Base-by-base conservation (phyloP, 2,329 filamentous ascomycete genomes). In the Parastagonospora avenae region DNA sequence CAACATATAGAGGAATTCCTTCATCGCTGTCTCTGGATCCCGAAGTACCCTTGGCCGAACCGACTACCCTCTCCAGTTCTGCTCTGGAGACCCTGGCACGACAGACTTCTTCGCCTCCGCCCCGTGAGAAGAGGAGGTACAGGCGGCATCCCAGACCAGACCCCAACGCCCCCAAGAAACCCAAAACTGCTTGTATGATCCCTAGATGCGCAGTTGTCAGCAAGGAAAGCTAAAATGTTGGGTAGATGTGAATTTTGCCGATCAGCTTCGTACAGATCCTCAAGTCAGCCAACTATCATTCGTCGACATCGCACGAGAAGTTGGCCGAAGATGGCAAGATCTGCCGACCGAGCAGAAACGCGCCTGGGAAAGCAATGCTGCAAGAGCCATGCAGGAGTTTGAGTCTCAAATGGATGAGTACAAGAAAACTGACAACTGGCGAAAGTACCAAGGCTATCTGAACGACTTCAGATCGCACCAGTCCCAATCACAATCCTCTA, bases 181-280 rank as follows among this genome's bases (percentile, higher is more conserved):
- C 73, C 28, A 75, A 75, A 44, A 75, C 73, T 30, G 73, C 71
- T 8, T 76, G 71, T 73, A 67, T 31, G 66, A 49, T 43, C 16
- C 27, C 19, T 42, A 45, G 9, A 48, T 29, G 24, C 3, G 5
- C 6, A 12, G 27, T 1, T n/a, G 11, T 31, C 2, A 29, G 10
- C 43, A 10, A 8, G 30, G 15, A 42, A 42, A 14, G 14, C 38
- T 55, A 64, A 57, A 64, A 49, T 12, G 19, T 16, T 19, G 28
- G 27, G 8, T 33, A 73, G 71, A 76, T 53, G 73, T 76, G n/a
- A 74, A 74, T 43, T 76, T 76, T 59, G 71, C 73, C 40, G 73
- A 75, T 43, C 56, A 73, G 38, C 67, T 74, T 16, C 72, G 73
- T 14, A 67, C 64, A 9, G 62, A 74, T 32, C 72, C 71, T 14